Evolutionary conservation across 768 basidiomycete genomes (phyloP), one percentile per base, ranked within the genome.

Genomic region (Tylopilus felleus): DNA sequence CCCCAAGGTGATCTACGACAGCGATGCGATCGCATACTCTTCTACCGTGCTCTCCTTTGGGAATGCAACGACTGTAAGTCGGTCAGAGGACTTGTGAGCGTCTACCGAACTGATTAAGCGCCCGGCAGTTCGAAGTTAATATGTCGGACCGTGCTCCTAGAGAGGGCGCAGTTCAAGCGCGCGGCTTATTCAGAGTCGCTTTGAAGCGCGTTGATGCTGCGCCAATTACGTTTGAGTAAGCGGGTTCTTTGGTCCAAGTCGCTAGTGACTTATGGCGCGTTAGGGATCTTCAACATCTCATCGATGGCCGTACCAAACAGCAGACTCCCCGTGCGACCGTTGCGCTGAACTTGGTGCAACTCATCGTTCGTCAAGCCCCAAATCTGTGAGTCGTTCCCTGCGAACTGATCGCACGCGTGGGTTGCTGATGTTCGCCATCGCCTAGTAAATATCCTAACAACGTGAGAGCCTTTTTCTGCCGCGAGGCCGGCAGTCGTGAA

Each of bases 1-100:
- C 13, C 78, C 78, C 1, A 73, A 71, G 14, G 67, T 72, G 4
- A 60, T 82, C 5, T 83, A 77, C 51, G 80, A 83, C 47, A 75
- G 80, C 0, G 68, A 69, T 5, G 69, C 71, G 0, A 74, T 80
- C 0, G 61, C 77, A 0, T 83, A 77, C 35, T 67, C 75, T 0
- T 69, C 75, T 0, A 58, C 51, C 0, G 49, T 35, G 0, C 66
- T 78, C 4, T 47, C 68, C 2, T 62, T 75, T 10, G 69, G 73
- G 0, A 69, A 70, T 13, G 53, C 63, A 2, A 65, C 63, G 0
- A 67, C 60, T 33, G 74, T 74, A 43, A 46, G 71, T 60, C 8
- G 4, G 29, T 14, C 12, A 40, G 28, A 47, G 33, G n/a, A 16
- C 39, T 21, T 7, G 10, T 19, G 16, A 40, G 28, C n/a, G 6